Evolutionary conservation across 2,329 filamentous ascomycete species (phyloP).

Genomic region (Furcasterigmium sp.): DNA sequence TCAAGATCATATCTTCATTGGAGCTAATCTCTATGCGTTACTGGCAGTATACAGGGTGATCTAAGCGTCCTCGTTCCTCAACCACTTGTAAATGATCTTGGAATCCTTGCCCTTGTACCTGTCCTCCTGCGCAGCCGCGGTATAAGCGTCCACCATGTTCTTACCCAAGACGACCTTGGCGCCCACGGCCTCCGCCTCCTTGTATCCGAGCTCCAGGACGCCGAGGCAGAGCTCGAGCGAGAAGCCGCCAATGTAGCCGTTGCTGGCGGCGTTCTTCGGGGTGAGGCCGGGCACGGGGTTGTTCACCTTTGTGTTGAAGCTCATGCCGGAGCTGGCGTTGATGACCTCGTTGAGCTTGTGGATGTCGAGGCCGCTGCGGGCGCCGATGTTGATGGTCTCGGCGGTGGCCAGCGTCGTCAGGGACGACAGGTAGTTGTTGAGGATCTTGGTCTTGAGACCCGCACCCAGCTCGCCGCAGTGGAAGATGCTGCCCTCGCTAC

Average conservation of each 20-base stretch:
- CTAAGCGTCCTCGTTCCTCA: neutral
- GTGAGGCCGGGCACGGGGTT: constrained; percentile 11
- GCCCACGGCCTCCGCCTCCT: neutral
- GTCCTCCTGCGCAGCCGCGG: neutral
- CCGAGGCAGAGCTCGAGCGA: constrained; percentile 12
- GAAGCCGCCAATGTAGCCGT: constrained; percentile 9
- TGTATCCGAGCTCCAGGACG: constrained; percentile 7
- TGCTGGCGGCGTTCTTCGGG: constrained; percentile 4
- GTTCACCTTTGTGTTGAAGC: constrained; percentile 9
- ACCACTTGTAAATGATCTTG: neutral
- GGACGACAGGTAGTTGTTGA: constrained; percentile 13
- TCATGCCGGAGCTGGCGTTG: constrained; percentile 11
- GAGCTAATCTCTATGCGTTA: too few species aligned
- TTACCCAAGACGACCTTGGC: neutral
- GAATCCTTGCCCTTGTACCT: neutral
- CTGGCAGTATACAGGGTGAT: too few species aligned
- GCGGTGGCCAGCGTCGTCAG: constrained; percentile 10
- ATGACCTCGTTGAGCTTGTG: constrained; percentile 6
- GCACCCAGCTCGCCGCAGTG: constrained; percentile 10
- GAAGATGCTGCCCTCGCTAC: constrained; percentile 7
- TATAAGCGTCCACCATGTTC: neutral
- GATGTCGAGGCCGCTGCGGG: constrained; percentile 7
- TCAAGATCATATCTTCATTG: too few species aligned
- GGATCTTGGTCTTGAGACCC: constrained; percentile 10
- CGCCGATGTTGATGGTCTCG: constrained; percentile 13